These are phyloP conservation scores for Larix kaempferi DNA, from an alignment of 75 land plant genomes.

Conservation along the genomic window DNA sequence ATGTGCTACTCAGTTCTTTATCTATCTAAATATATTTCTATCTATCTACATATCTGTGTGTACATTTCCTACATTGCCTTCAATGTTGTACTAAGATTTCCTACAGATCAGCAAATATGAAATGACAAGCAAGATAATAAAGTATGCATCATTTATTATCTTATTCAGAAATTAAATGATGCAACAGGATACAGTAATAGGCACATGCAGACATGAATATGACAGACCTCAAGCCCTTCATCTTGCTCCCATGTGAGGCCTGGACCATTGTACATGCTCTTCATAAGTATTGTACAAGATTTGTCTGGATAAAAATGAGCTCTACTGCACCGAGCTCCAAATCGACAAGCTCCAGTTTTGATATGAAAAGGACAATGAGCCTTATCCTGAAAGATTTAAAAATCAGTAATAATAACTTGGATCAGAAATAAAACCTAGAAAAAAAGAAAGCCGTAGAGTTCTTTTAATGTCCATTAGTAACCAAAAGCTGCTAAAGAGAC, in stretches of 20 bases:
- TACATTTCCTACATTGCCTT: not conserved
- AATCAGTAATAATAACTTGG: not conserved
- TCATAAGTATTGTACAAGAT: slow-evolving; percentile 92
- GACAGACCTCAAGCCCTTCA: slow-evolving; percentile 98
- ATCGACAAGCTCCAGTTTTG: slow-evolving; percentile 96
- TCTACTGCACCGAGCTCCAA: slow-evolving; percentile 93
- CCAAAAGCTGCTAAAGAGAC: not conserved
- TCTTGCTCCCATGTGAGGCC: slow-evolving; percentile 95
- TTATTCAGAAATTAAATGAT: not conserved
- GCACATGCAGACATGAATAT: slow-evolving; percentile 16
- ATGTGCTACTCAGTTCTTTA: not conserved
- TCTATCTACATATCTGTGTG: not conserved
- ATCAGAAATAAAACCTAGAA: not conserved
- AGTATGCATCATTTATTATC: not conserved
- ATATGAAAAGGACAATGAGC: slow-evolving; percentile 94
- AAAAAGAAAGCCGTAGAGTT: not conserved
- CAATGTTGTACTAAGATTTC: not conserved
- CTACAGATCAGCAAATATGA: not conserved
- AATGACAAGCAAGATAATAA: not conserved
- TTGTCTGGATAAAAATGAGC: slow-evolving; percentile 95
- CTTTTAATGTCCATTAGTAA: too few relatives aligned
- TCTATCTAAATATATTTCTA: not conserved
- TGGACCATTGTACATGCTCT: slow-evolving; percentile 97
- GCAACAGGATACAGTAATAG: slow-evolving; percentile 38
- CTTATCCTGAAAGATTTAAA: slow-evolving; percentile 70